Conservation (phyloP, 257 asterid species). For the Solanum megistacrolobum region DNA sequence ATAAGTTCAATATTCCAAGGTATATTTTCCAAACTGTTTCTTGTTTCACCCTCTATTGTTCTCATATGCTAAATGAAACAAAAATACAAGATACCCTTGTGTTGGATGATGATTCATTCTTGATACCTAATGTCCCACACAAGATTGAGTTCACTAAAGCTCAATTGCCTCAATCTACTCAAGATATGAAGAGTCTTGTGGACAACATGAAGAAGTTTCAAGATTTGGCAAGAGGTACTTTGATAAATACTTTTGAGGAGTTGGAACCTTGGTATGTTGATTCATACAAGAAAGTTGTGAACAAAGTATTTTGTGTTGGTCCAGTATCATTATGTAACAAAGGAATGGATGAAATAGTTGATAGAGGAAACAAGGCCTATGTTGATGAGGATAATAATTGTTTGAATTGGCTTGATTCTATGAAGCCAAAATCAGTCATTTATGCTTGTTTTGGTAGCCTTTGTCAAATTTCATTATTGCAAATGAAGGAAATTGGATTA, state of each 20-base stretch:
- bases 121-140: conserved; percentile 34
- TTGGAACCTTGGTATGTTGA: conserved; percentile 44
- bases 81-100: neutral
- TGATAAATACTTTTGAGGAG: conserved; percentile 43
- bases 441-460: conserved; percentile 42
- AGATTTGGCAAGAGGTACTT: conserved; percentile 15
- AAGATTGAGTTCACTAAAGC: conserved; percentile 24
- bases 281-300: conserved; percentile 5
- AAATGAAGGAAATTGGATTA: conserved; percentile 31
- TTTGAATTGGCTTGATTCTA: conserved; percentile 33
- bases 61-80: neutral
- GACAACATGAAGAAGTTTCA: conserved; percentile 11
- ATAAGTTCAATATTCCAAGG: conserved; percentile 28
- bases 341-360: conserved; percentile 7
- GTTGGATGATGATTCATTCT: conserved; percentile 16
- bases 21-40: conserved; percentile 44
- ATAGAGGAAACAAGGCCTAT: conserved; percentile 18
- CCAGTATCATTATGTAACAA: conserved; percentile 31
- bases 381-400: conserved; percentile 4
- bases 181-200: neutral
- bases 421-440: conserved; percentile 20
- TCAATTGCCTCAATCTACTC: conserved; percentile 3
- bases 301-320: conserved; percentile 45
- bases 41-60: conserved; percentile 40
- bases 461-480: conserved; percentile 11